Conservation (phyloP, 305 asterid genomes). For the Salvia sclarea region DNA sequence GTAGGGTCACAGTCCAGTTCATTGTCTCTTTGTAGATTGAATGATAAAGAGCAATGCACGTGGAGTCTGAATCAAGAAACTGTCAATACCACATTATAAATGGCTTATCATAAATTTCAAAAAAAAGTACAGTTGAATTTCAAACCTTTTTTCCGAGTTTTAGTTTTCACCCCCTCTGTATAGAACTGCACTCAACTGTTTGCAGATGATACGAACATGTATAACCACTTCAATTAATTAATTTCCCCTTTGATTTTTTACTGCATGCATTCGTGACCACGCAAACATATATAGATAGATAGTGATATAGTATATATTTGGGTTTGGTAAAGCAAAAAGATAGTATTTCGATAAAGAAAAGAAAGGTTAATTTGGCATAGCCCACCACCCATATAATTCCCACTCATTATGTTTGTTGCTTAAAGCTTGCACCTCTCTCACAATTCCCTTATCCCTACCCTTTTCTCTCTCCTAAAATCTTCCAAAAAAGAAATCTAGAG, state of each 20-base stretch:
- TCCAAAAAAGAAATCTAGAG: constrained; percentile 11
- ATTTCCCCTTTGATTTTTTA: constrained; percentile 2
- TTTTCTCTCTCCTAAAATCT: constrained; percentile 29
- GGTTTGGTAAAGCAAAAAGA: constrained; percentile 26
- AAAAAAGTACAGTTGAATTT: constrained; percentile 23
- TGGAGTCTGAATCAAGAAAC: constrained; percentile 58
- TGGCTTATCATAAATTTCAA: constrained; percentile 5
- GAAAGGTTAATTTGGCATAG: constrained; percentile 44
- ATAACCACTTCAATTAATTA: too few species aligned
- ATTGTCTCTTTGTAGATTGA: constrained; percentile 37
- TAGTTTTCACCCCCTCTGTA: background rate
- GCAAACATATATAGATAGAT: too few species aligned
- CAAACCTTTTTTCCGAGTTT: constrained; percentile 8
- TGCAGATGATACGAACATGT: background rate
- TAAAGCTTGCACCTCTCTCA: constrained; percentile 69
- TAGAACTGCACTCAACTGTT: background rate
- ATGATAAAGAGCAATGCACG: constrained; percentile 61
- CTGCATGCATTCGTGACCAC: constrained; percentile 10
- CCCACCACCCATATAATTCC: constrained; percentile 65
- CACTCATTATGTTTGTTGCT: constrained; percentile 89
- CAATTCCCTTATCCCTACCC: constrained; percentile 15
- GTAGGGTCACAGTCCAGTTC: constrained; percentile 35
- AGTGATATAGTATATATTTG: background rate
- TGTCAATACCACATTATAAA: constrained; percentile 23
- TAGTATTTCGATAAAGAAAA: constrained; percentile 30